These are phyloP conservation scores for Vaccinium darrowii DNA, from an alignment of 148 eudicot species.

Conservation along the genomic window DNA sequence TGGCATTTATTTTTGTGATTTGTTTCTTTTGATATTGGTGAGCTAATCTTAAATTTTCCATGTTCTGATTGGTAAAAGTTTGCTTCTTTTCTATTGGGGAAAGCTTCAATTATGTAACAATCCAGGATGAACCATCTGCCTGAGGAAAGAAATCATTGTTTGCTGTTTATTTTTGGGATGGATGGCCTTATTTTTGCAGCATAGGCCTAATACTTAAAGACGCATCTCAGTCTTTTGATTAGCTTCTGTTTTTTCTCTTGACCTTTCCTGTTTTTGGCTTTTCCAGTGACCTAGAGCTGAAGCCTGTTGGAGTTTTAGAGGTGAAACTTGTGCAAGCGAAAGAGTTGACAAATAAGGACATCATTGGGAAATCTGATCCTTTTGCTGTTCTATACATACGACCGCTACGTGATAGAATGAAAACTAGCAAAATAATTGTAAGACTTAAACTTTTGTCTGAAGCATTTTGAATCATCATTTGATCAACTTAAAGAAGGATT, in stretches of 20 bases:
- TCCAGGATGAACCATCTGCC: neutral
- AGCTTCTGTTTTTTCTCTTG: slow-evolving; percentile 6
- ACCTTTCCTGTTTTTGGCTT: slow-evolving; percentile 10
- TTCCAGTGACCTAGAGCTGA: slow-evolving; percentile 84
- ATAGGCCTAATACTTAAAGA: neutral
- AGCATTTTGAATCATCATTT: slow-evolving; percentile 11
- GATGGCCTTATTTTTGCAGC: slow-evolving; percentile 4
- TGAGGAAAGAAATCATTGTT: neutral
- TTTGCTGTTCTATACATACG: slow-evolving; percentile 82
- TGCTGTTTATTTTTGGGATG: neutral
- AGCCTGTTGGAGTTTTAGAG: slow-evolving; percentile 88
- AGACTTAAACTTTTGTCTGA: slow-evolving; percentile 25
- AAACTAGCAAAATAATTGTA: slow-evolving; percentile 89
- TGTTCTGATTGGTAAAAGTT: neutral
- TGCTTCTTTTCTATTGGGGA: neutral
- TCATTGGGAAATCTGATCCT: slow-evolving; percentile 98
- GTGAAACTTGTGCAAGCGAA: slow-evolving; percentile 98
- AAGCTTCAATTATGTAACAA: neutral
- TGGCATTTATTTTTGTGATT: neutral
- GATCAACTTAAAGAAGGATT: neutral
- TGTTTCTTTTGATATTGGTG: neutral
- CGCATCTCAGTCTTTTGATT: neutral
- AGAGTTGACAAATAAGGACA: slow-evolving; percentile 85
- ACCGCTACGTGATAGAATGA: slow-evolving; percentile 70
- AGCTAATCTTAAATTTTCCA: neutral